phyloP scores from a whole-genome alignment of 768 basidiomycete species.

The Macrolepiota dolichaula region DNA sequence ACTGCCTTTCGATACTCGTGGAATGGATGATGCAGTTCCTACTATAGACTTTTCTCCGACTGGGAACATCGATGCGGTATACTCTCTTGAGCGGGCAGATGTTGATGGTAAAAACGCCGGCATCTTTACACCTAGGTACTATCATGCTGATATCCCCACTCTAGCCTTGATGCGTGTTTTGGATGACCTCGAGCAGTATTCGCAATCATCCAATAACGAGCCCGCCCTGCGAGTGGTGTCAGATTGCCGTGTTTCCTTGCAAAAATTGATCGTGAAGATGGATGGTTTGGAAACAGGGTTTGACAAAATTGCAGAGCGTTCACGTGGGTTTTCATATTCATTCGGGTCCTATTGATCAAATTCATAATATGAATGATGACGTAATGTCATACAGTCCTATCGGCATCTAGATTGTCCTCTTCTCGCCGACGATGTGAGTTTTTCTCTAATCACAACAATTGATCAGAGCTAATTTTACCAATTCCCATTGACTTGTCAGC shows the following conservation, averaged over 20 bases:
- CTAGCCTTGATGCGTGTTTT: conserved; percentile 60
- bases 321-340: conserved; percentile 50
- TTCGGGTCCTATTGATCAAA: neutral
- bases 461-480: conserved; percentile 9
- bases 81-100: conserved; percentile 69
- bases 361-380: conserved; percentile 7
- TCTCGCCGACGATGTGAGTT: conserved; percentile 72
- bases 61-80: conserved; percentile 57
- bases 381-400: conserved; percentile 53
- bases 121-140: neutral
- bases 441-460: neutral
- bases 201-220: conserved; percentile 40
- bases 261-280: conserved; percentile 73
- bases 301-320: conserved; percentile 82
- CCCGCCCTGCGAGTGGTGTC: conserved; percentile 52
- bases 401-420: conserved; percentile 64
- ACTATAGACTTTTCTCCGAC: conserved; percentile 76
- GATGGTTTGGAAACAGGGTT: conserved; percentile 78
- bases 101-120: conserved; percentile 56
- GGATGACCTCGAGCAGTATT: conserved; percentile 61
- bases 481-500: conserved; percentile 33
- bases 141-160: neutral
- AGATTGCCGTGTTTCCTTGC: conserved; percentile 59
- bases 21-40: conserved; percentile 80
- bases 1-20: conserved; percentile 80